Base-by-base conservation (phyloP, 371 early-diverging fungal species). In the Syncephalis fuscata region DNA sequence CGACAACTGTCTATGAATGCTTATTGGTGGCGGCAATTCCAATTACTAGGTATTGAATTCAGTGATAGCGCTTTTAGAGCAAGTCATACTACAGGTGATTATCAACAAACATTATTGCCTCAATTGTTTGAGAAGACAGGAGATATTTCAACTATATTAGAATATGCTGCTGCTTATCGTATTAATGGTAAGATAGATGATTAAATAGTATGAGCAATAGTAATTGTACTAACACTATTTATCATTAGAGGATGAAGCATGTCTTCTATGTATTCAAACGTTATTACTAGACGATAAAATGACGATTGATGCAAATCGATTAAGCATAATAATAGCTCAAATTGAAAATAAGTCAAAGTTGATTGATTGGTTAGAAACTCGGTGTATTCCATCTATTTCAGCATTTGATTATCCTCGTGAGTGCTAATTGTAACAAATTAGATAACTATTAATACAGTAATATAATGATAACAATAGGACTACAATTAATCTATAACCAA, bases 21-120 rank as follows among this genome's bases (percentile, higher is more conserved):
- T n/a, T 39, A 52, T 36, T 72, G 73, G 73, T 70, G 59, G 59
- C 59, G 66, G 22, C 67, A 72, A 45, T 50, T 71, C 5, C 27
- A 54, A 45, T 46, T 65, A 10, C 20, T 39, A 56, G 69, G 61
- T 9, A 66, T 71, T 22, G 57, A 53, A 7, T 67, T 68, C 45
- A 64, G 66, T 27, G 56, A 68, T 17, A 49, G 44, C 7, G n/a
- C 19, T 17, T 71, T 61, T 44, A 45, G 51, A 25, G 47, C 32
- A 14, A 39, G 52, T 32, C 32, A n/a, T 32, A 32, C 11, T 20
- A 44, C 25, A n/a, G 48, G 51, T 14, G 62, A 55, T 14, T 66
- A 69, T 46, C 70, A 70, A 46, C 49, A 66, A 2, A 20, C 21
- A 1, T 32, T 70, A 19, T 45, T 70, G 14, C 61, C 69, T 10